These are phyloP conservation scores for Caryopteris hybrid DNA, from an alignment of 305 asterid genomes.

Conservation along the genomic window DNA sequence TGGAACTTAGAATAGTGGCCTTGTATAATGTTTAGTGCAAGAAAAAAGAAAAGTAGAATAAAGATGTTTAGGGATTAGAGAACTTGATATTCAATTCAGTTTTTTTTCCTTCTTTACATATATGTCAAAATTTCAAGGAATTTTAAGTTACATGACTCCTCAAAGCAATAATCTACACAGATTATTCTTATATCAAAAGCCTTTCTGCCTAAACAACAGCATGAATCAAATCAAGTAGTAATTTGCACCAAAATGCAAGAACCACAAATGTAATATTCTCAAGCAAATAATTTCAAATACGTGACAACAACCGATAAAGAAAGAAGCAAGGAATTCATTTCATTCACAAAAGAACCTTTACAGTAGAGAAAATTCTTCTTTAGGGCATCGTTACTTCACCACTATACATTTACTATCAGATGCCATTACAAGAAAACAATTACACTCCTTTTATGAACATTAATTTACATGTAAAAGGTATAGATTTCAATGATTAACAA, in stretches of 20 bases:
- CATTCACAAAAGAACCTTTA: constrained; percentile 13
- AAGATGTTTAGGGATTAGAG: constrained; percentile 15
- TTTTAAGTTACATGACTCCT: not conserved
- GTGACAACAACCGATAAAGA: not conserved
- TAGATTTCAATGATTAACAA: not conserved
- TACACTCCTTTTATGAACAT: constrained; percentile 1
- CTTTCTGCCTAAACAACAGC: not conserved
- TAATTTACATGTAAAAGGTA: constrained; percentile 5
- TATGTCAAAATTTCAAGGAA: not conserved
- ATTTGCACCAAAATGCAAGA: not conserved
- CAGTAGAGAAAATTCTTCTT: not conserved
- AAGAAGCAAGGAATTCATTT: not conserved
- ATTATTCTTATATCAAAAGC: not conserved
- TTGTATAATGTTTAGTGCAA: constrained; percentile 13
- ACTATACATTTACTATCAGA: constrained; percentile 1
- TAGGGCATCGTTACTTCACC: not conserved
- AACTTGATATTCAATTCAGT: constrained; percentile 5
- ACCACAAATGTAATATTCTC: not conserved
- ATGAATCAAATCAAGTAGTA: not conserved
- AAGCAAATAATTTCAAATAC: not conserved
- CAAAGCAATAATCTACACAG: not conserved
- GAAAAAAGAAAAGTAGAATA: constrained; percentile 18
- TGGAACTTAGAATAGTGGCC: constrained; percentile 10
- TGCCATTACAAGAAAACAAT: not conserved
- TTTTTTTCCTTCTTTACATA: not conserved